Evolutionary conservation across 169 alveolate genomes (phyloP).

Genomic region (Eimeria nieschulzi): DNA sequence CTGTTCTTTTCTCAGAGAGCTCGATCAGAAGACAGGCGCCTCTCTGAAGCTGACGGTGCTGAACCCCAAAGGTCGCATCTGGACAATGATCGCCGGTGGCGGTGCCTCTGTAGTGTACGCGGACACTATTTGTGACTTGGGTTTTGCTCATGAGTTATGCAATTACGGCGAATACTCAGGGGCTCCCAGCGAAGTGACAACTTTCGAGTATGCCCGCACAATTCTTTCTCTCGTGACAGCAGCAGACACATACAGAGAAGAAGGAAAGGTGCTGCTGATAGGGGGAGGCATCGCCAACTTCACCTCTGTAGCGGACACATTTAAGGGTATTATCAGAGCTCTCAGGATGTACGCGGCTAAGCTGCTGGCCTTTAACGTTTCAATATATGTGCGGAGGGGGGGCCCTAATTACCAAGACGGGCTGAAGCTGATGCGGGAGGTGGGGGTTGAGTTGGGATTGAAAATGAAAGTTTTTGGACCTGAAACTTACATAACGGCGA

Average conservation of each 20-base stretch:
- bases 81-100: slow-evolving; percentile 81
- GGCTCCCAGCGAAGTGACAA: slow-evolving; percentile 78
- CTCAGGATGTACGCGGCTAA: slow-evolving; percentile 13
- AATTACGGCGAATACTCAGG: slow-evolving; percentile 82
- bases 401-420: slow-evolving; percentile 80
- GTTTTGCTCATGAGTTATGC: slow-evolving; percentile 76
- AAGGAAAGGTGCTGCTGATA: slow-evolving; percentile 76
- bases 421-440: slow-evolving; percentile 73
- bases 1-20: slow-evolving; percentile 27
- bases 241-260: slow-evolving; percentile 68
- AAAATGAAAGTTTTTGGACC: slow-evolving; percentile 79
- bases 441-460: slow-evolving; percentile 74
- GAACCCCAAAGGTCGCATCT: slow-evolving; percentile 79
- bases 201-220: slow-evolving; percentile 77
- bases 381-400: slow-evolving; percentile 78
- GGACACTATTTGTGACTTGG: slow-evolving; percentile 78
- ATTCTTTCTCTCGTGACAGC: slow-evolving; percentile 70
- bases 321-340: slow-evolving; percentile 60
- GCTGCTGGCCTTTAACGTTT: slow-evolving; percentile 50
- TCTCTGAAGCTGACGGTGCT: slow-evolving; percentile 78
- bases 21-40: slow-evolving; percentile 80
- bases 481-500: slow-evolving; percentile 81
- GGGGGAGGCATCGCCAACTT: slow-evolving; percentile 83
- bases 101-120: slow-evolving; percentile 80
- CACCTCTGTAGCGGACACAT: slow-evolving; percentile 80